These are phyloP conservation scores for Pseudogymnoascus sp. DNA, from an alignment of 2,329 filamentous ascomycete genomes.

Conservation along the genomic window DNA sequence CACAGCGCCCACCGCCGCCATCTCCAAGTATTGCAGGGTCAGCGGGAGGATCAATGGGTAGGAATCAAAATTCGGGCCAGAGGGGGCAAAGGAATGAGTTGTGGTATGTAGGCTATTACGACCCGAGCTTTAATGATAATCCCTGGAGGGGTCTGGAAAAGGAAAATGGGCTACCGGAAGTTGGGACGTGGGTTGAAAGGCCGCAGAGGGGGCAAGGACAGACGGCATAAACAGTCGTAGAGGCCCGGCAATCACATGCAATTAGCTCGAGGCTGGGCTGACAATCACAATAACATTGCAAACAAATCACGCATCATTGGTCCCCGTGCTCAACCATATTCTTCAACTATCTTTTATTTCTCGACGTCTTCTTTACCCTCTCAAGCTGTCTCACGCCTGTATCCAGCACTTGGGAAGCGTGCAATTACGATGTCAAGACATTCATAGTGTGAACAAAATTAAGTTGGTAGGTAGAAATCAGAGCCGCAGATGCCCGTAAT, in stretches of 20 bases:
- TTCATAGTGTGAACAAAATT: constrained; percentile 7
- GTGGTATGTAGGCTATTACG: constrained; percentile 63
- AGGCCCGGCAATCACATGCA: background rate
- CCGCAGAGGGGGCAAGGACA: background rate
- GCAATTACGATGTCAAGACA: constrained; percentile 7
- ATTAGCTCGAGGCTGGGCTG: background rate
- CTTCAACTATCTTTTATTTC: constrained; percentile 2
- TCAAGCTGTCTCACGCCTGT: constrained; percentile 9
- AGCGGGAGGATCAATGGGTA: background rate
- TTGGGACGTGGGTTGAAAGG: constrained; percentile 38
- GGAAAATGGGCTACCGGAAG: constrained; percentile 34
- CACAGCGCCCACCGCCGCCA: constrained; percentile 1
- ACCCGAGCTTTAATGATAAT: constrained; percentile 61
- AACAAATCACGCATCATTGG: background rate
- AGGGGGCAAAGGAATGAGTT: constrained; percentile 35
- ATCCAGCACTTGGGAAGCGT: constrained; percentile 14
- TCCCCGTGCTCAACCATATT: background rate
- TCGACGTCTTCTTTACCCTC: background rate
- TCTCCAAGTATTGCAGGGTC: background rate
- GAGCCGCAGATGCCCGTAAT: constrained; percentile 8
- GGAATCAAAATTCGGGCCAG: constrained; percentile 14
- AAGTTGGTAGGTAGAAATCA: constrained; percentile 8
- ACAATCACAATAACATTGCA: constrained; percentile 3
- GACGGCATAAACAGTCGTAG: background rate
- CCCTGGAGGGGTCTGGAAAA: constrained; percentile 58